phyloP scores from a whole-genome alignment of 805 yeast genomes.

The Sugiyamaella marilandica region DNA sequence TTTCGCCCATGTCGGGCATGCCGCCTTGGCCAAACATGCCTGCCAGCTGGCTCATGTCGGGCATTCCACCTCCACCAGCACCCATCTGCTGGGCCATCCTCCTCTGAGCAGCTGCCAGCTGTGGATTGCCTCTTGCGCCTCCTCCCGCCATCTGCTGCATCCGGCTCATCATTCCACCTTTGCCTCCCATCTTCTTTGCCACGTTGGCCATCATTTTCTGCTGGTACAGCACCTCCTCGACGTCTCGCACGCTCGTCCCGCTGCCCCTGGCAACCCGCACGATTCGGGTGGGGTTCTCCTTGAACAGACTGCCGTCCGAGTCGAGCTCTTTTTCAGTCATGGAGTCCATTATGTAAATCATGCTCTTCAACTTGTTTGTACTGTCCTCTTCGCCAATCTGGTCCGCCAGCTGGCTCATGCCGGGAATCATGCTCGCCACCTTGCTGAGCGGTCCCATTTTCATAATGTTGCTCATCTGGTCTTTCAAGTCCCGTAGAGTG shows the following conservation, averaged over 20 bases:
- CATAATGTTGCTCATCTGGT: constrained; percentile 90
- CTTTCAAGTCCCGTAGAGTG: constrained; percentile 84
- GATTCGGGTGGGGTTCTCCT: constrained; percentile 76
- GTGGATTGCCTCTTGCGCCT: constrained; percentile 35
- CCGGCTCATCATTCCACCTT: constrained; percentile 47
- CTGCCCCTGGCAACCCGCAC: constrained; percentile 91
- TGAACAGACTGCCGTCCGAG: constrained; percentile 78
- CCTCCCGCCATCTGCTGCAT: constrained; percentile 35
- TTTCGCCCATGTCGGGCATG: constrained; percentile 61
- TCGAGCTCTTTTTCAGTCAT: constrained; percentile 92
- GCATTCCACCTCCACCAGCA: constrained; percentile 52
- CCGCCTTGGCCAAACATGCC: constrained; percentile 58
- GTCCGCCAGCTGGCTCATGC: constrained; percentile 75
- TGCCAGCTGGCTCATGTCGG: constrained; percentile 47
- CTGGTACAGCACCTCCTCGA: constrained; percentile 86
- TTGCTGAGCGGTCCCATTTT: constrained; percentile 96
- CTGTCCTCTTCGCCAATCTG: constrained; percentile 93
- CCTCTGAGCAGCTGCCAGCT: constrained; percentile 44
- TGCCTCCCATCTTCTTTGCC: constrained; percentile 67
- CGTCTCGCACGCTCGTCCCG: constrained; percentile 88
- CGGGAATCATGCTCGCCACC: constrained; percentile 93
- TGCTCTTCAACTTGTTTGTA: constrained; percentile 71
- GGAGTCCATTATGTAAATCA: constrained; percentile 91
- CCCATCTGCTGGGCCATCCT: constrained; percentile 46
- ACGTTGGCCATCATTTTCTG: constrained; percentile 90